These are phyloP conservation scores for Venturia nashicola DNA, from an alignment of 2,329 filamentous ascomycete species.

Conservation along the genomic window DNA sequence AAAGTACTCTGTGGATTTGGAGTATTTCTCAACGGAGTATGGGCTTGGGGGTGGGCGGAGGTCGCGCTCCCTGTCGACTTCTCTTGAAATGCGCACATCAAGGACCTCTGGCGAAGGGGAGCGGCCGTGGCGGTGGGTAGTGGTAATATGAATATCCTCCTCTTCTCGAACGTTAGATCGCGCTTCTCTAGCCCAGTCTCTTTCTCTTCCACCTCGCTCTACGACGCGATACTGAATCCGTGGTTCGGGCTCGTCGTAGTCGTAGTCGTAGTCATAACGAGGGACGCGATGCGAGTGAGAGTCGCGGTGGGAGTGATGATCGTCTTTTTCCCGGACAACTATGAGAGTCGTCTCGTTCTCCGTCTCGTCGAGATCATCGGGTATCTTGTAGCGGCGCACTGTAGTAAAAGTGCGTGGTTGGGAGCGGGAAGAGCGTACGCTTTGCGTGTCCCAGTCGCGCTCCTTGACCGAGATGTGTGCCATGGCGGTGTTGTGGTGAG, in stretches of 20 bases:
- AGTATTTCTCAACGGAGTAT: slow-evolving; percentile 38
- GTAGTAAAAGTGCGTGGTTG: slow-evolving; percentile 37
- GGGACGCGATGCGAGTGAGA: neutral
- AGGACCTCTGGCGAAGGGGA: neutral
- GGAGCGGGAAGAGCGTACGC: slow-evolving; percentile 20
- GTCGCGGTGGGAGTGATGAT: neutral
- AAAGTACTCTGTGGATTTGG: slow-evolving; percentile 41
- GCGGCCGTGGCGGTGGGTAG: slow-evolving; percentile 3
- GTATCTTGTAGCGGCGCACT: slow-evolving; percentile 48
- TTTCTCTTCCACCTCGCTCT: slow-evolving; percentile 17
- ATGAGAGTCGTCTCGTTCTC: slow-evolving; percentile 38
- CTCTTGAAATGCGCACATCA: slow-evolving; percentile 2
- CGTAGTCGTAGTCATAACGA: neutral
- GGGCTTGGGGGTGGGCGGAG: slow-evolving; percentile 22
- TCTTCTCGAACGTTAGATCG: slow-evolving; percentile 2
- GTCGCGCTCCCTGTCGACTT: slow-evolving; percentile 11
- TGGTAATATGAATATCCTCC: neutral
- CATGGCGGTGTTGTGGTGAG: neutral
- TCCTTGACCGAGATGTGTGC: slow-evolving; percentile 8
- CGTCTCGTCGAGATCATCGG: slow-evolving; percentile 25
- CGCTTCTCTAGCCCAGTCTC: neutral
- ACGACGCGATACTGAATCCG: slow-evolving; percentile 20
- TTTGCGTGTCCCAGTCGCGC: slow-evolving; percentile 29
- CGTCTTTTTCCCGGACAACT: slow-evolving; percentile 21
- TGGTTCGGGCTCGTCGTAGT: slow-evolving; percentile 1